phyloP scores from a whole-genome alignment of 2,329 filamentous ascomycete genomes.

The Hypoxylon sp. region DNA sequence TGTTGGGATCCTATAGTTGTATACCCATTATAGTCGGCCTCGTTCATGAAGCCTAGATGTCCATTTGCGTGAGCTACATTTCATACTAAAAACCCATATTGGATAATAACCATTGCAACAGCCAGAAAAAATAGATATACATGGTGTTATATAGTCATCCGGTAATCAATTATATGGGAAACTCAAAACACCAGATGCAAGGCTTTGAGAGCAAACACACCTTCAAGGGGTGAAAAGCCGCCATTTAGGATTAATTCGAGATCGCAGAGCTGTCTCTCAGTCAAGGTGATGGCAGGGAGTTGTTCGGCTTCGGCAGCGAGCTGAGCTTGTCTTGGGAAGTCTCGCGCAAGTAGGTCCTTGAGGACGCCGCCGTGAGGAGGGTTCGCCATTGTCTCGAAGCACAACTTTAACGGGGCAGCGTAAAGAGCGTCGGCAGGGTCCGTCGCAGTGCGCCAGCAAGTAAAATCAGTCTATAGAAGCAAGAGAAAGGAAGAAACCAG shows the following conservation, averaged over 20 bases:
- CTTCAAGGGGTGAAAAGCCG: slow-evolving; percentile 97
- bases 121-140: not conserved
- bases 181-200: slow-evolving; percentile 16
- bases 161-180: slow-evolving; percentile 25
- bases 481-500: slow-evolving; percentile 10
- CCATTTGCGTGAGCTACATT: slow-evolving; percentile 50
- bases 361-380: slow-evolving; percentile 91
- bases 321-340: slow-evolving; percentile 84
- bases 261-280: slow-evolving; percentile 97
- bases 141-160: slow-evolving; percentile 15
- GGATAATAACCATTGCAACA: not conserved
- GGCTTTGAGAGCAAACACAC: slow-evolving; percentile 65
- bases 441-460: slow-evolving; percentile 17
- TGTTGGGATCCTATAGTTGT: slow-evolving; percentile 1
- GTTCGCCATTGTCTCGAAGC: slow-evolving; percentile 70
- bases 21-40: slow-evolving; percentile 96
- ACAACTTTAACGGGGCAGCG: not conserved
- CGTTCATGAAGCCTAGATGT: slow-evolving; percentile 88
- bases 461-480: slow-evolving; percentile 9
- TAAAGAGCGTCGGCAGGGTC: slow-evolving; percentile 25
- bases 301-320: slow-evolving; percentile 87
- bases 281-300: slow-evolving; percentile 86
- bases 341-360: slow-evolving; percentile 96
- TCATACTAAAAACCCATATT: not conserved
- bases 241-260: slow-evolving; percentile 97